Percentiles rank a stretch among this genome's conserved stretches.
Conservation (phyloP, 176 grass and related monocot genomes). For the Cenchrus americanus region DNA sequence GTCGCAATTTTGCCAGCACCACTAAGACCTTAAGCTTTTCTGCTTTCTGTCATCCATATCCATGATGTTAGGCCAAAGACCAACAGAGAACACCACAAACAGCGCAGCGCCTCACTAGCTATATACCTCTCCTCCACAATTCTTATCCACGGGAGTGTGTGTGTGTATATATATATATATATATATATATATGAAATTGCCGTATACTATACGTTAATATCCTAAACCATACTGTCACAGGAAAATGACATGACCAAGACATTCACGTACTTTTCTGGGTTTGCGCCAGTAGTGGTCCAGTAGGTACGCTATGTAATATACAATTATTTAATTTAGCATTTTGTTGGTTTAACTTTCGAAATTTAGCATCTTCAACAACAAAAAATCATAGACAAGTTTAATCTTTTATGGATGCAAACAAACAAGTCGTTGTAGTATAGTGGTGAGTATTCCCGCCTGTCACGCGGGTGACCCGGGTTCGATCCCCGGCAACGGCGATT, state of each 20-base stretch:
- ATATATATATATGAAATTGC: neutral
- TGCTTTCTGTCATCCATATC: neutral
- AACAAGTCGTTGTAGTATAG: constrained; percentile 83
- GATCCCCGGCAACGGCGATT: constrained; percentile 89
- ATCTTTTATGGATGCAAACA: too few species aligned
- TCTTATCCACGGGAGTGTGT: too few species aligned
- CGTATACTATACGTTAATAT: neutral
- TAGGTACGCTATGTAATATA: neutral
- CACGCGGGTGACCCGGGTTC: constrained; percentile 87
- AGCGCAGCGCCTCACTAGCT: neutral
- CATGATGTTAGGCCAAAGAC: constrained; percentile 4
- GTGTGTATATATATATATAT: too few species aligned
- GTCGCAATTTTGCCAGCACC: constrained; percentile 26
- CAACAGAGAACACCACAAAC: constrained; percentile 3
- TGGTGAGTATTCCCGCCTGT: constrained; percentile 96
- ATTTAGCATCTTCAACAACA: neutral
- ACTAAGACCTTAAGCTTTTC: constrained; percentile 2
- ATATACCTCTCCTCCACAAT: constrained; percentile 1
- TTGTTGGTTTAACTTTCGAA: neutral
- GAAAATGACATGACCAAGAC: constrained; percentile 23
- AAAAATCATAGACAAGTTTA: too few species aligned
- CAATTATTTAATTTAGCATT: neutral
- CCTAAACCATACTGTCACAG: neutral
- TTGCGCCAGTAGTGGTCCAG: neutral
- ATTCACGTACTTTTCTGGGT: neutral